Percentiles rank a stretch among this genome's conserved stretches.
phyloP scores from a whole-genome alignment of 129 eudicot genomes.

The Scalesia atractyloides region DNA sequence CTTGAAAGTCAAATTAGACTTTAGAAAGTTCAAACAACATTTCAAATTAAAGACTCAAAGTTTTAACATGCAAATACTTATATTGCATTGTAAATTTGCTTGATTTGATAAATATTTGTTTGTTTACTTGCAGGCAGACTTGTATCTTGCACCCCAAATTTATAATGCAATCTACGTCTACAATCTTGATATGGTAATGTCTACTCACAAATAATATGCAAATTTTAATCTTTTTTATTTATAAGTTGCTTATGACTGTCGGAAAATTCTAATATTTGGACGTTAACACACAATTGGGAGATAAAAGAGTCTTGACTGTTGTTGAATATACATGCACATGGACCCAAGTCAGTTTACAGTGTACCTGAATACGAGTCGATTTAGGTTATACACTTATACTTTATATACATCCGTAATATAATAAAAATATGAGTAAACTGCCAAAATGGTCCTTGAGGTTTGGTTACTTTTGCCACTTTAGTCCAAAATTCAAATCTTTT shows the following conservation, averaged over 20 bases:
- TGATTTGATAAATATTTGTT: constrained; percentile 4
- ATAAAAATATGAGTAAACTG: too few species aligned
- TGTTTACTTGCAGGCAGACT: constrained; percentile 68
- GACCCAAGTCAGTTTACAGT: not conserved
- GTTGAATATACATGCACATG: not conserved
- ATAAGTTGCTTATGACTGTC: not conserved
- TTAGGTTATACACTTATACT: not conserved
- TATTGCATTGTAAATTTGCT: not conserved
- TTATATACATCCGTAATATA: not conserved
- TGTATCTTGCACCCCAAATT: constrained; percentile 83
- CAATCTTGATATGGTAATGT: constrained; percentile 68
- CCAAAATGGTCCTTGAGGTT: too few species aligned
- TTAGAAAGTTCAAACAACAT: not conserved
- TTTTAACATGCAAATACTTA: not conserved
- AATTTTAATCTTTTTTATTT: not conserved
- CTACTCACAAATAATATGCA: not conserved
- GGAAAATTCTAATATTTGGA: not conserved
- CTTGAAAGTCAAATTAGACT: not conserved
- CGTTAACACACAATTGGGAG: not conserved
- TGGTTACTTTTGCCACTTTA: too few species aligned
- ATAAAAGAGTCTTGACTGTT: not conserved
- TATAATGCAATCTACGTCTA: constrained; percentile 62
- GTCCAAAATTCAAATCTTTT: too few species aligned
- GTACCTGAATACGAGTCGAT: not conserved
- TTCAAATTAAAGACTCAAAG: not conserved